A percentile compares a stretch with the other conserved stretches of the same genome.
phyloP scores from a whole-genome alignment of 306 rosid species.

The Alnus glutinosa region DNA sequence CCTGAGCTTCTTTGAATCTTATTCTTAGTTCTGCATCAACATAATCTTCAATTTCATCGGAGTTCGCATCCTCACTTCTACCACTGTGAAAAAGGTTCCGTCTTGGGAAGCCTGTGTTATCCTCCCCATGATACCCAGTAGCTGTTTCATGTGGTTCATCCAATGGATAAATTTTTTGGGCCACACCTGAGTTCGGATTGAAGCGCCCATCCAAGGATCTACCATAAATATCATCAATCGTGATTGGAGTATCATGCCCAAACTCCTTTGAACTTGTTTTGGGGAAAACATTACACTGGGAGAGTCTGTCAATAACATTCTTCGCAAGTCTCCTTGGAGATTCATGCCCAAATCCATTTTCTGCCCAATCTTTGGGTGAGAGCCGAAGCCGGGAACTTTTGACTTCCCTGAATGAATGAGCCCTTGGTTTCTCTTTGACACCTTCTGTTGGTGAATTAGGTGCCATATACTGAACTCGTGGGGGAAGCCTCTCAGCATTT shows the following conservation, averaged over 20 bases:
- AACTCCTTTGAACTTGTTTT: constrained; percentile 45
- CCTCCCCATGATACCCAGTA: constrained; percentile 45
- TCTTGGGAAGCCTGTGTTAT: constrained; percentile 33
- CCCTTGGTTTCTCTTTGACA: constrained; percentile 53
- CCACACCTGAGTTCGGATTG: constrained; percentile 50
- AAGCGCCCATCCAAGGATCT: constrained; percentile 51
- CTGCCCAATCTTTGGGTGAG: constrained; percentile 66
- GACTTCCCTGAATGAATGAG: constrained; percentile 72
- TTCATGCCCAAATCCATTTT: constrained; percentile 67
- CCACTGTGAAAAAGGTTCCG: constrained; percentile 24
- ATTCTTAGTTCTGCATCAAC: constrained; percentile 58
- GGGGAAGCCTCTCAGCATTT: constrained; percentile 70
- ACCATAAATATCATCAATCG: constrained; percentile 70
- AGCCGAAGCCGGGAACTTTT: constrained; percentile 44
- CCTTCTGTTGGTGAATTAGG: constrained; percentile 66
- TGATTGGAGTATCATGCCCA: constrained; percentile 61
- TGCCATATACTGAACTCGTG: constrained; percentile 64
- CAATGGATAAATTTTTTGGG: constrained; percentile 38
- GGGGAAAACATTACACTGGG: constrained; percentile 54
- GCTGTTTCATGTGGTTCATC: constrained; percentile 48
- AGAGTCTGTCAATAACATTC: constrained; percentile 84
- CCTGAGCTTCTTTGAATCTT: constrained; percentile 74
- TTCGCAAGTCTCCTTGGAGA: constrained; percentile 86
- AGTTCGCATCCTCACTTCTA: constrained; percentile 35
- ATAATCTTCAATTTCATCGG: constrained; percentile 54